Conservation (phyloP, 1,284 basidiomycete genomes). For the Ceratobasidium sp. region DNA sequence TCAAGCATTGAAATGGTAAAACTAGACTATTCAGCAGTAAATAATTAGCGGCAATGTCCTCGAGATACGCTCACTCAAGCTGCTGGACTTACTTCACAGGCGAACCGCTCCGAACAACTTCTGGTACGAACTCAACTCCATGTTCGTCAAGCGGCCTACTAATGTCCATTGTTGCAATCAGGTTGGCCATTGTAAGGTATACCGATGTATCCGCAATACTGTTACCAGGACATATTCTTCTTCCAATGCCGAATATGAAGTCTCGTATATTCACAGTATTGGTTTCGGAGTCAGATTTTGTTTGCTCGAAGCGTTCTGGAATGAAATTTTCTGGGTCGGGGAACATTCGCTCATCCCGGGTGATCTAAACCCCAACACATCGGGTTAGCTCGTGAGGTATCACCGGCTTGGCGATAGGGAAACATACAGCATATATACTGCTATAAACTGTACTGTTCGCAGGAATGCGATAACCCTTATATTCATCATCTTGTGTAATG, state of each 20-base stretch:
- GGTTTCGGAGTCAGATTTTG: background rate
- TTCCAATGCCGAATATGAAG: constrained; percentile 18
- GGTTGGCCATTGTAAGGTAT: background rate
- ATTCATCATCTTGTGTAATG: constrained; percentile 12
- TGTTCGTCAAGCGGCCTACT: constrained; percentile 3
- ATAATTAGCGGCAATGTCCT: background rate
- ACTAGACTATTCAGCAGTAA: background rate
- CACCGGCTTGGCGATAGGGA: background rate
- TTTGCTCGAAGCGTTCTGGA: constrained; percentile 9
- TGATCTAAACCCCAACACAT: constrained; percentile 1
- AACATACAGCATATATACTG: constrained; percentile 15
- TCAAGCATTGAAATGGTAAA: constrained; percentile 11
- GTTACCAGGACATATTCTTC: constrained; percentile 9
- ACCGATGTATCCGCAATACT: background rate
- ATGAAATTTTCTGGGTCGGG: constrained; percentile 11
- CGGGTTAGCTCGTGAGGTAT: background rate
- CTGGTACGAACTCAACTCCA: constrained; percentile 1
- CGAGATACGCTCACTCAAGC: background rate
- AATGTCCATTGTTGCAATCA: constrained; percentile 21
- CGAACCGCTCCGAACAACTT: background rate
- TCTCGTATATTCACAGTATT: background rate
- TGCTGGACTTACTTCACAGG: background rate
- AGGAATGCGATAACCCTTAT: constrained; percentile 15
- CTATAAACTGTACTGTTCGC: constrained; percentile 12
- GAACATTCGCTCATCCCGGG: constrained; percentile 4